Percentiles rank a stretch among this genome's conserved stretches.
Evolutionary conservation across 108 stramenopile genomes (phyloP).

Genomic region (Poteriospumella lacustris): DNA sequence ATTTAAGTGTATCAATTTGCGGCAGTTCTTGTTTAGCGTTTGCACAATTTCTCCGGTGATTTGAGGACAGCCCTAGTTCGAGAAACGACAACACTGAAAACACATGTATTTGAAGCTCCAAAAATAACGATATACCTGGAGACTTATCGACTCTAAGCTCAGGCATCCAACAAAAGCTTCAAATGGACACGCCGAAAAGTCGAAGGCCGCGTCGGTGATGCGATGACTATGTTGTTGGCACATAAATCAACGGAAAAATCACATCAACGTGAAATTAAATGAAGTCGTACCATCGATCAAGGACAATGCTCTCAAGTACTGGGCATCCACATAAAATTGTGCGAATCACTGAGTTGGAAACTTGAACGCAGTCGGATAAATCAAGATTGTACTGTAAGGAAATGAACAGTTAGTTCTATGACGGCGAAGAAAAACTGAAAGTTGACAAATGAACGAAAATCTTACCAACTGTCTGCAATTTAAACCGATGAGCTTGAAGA

Average conservation of each 20-base stretch:
- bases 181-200: background rate
- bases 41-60: background rate
- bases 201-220: background rate
- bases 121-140: background rate
- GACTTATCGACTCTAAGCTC: background rate
- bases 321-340: background rate
- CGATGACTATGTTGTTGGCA: too few relatives aligned
- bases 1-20: background rate
- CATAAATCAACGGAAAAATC: too few relatives aligned
- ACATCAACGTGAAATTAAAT: too few relatives aligned
- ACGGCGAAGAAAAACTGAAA: background rate
- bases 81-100: background rate
- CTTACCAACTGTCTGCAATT: slow-evolving; percentile 13
- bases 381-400: background rate
- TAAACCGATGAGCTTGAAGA: slow-evolving; percentile 19
- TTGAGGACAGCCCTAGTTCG: background rate
- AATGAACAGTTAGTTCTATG: background rate
- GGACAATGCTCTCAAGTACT: background rate
- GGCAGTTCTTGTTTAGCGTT: slow-evolving; percentile 8
- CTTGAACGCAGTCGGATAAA: background rate
- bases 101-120: background rate
- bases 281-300: slow-evolving; percentile 1
- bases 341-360: background rate
- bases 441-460: background rate
- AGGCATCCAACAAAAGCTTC: background rate